Base-by-base conservation (phyloP, 768 basidiomycete genomes). In the Kockovaella imperatae region DNA sequence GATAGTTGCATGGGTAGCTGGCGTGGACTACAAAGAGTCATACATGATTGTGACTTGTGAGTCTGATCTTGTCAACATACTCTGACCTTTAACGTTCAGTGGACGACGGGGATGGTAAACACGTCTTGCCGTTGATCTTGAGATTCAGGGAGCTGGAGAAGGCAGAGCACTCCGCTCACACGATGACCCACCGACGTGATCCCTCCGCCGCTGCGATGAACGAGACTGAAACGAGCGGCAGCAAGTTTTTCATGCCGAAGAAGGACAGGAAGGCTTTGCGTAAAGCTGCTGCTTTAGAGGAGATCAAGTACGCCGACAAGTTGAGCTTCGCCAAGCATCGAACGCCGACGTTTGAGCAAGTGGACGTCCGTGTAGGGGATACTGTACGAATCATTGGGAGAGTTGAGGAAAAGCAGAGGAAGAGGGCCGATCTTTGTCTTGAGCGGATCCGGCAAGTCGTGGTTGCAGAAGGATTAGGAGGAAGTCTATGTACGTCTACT, bases 1-100 rank as follows among this genome's bases (percentile, higher is more conserved):
- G 49, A 26, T 67, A 1, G 65, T 67, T 20, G 65, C 47, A 5
- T 62, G 59, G 59, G 62, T 64, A 11, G 60, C 56, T 3, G 65
- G 62, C 0, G 62, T 67, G 14, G 62, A 62, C 29, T 43, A 56
- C 41, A 57, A 60, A 30, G 64, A 67, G 35, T 40, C 52, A 3
- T 24, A 20, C 13, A 50, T 67, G 59, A 54, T 43, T 15, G 31
- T 67, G 14, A 49, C 49, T 1, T n/a, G 60, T 62, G 31, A 38
- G 59, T 47, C 28, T 18, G 10, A 10, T 24, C 29, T 36, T 45
- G 42, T 6, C 11, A 0, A 14, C 5, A 11, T 3, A 10, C 36
- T 23, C 8, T 14, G 26, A 7, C 11, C 23, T n/a, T n/a, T 34
- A 35, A 20, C 49, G 36, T n/a, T 14, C 17, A 64, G 64, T 67